Base-by-base conservation (phyloP, 2,329 filamentous ascomycete species). In the Calonectria naviculata region DNA sequence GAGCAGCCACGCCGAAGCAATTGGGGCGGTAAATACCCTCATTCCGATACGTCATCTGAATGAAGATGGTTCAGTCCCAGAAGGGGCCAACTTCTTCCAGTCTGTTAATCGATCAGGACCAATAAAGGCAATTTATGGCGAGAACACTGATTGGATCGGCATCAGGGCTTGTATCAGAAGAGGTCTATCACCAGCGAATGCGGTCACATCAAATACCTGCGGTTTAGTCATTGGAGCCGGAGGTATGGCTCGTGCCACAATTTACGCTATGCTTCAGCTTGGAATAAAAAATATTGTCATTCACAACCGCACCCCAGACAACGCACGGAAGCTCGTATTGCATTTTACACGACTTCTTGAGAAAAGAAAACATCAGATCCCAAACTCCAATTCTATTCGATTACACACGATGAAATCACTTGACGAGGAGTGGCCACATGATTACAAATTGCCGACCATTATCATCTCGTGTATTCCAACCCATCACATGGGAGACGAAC, bases 131-230 rank as follows among this genome's bases (percentile, higher is more conserved):
- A 85, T 95, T 0, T 94, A 94, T 73, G 94, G 93, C 1, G 93
- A 95, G 69, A 95, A 95, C 71, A 95, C 93, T 0, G 93, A 95
- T 80, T 95, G 93, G 91, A 93, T 95, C 36, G 93, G 93, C 5
- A 93, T 95, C 49, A 86, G 92, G 64, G 92, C 92, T 3, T 95
- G 93, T 77, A 89, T 95, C 44, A 88, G 91, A 8, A 87, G 93
- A 38, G 93, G 93, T 1, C 84, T 95, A 1, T 95, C 93, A 0
- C 93, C 93, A 0, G 92, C 92, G 2, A 93, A 93, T 72, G 90
- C 89, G 2, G 87, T 92, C 0, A 86, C 89, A 4, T 85, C 88
- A 0, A 85, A 82, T 10, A 88, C 87, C 4, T 88, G 85, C 2
- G 91, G 88, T 0, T 83, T 93, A 17, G 87, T 93, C 21, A 87